Base-by-base conservation (phyloP, 140 eudicot genomes). In the Stevia rebaudiana region DNA sequence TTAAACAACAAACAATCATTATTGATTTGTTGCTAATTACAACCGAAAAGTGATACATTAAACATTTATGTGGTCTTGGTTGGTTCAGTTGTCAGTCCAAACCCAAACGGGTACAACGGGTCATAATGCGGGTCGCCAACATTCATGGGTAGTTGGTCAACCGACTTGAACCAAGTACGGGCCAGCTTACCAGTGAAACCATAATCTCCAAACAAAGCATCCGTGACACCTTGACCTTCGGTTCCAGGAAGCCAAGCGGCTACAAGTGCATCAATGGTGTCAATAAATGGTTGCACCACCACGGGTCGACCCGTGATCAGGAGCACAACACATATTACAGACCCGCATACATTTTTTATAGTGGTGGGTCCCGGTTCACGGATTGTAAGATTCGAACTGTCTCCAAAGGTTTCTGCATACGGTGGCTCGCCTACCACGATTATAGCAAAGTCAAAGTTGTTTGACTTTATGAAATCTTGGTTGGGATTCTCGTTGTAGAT, bases 241-340 rank as follows among this genome's bases (percentile, higher is more conserved):
- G 85, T 72, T 55, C 96, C 90, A 7, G 96, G 96, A 6, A 88
- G 85, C 94, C 96, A 88, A 18, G 96, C 94, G 15, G 96, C 96
- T 13, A 88, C 96, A 52, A 88, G 79, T 11, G 82, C 90, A 11
- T 80, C 80, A 13, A 88, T 78, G 25, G 61, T 54, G 19, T 71
- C 51, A 21, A 84, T 63, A 58, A 80, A 88, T 0, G 94, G 90
- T 60, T 82, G 80, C 35, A 88, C 80, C 71, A 84, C 89, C 12
- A 84, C 81, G 0, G 94, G 94, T 2, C 94, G 83, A 9, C 94
- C 90, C 3, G 85, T 68, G 16, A 88, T 46, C 11, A 88, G 78
- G 65, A 88, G 83, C 5, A 88, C 94, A 47, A 78, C 87, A 61
- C 96, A 88, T 69, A 65, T 78, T 11, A 84, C 83, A 0, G 59